Percentiles rank a stretch among this genome's conserved stretches.
phyloP scores from a whole-genome alignment of 345 rosid genomes.

The Hibiscus trionum region DNA sequence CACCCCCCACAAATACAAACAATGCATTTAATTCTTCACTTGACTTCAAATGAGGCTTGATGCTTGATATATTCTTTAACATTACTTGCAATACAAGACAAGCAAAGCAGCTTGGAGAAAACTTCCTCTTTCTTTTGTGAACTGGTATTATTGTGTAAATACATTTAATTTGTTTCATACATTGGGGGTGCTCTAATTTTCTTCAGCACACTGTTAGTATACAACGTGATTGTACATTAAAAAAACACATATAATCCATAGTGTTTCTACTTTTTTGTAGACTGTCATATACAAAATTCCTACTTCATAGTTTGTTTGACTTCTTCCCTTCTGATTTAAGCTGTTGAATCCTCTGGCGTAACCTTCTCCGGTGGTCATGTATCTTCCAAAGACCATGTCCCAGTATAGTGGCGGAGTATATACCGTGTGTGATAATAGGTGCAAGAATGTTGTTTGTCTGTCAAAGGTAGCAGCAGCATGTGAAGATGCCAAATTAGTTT shows the following conservation, averaged over 20 bases:
- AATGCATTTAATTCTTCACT: not conserved
- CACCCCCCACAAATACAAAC: not conserved
- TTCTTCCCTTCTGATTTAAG: constrained; percentile 38
- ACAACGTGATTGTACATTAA: not conserved
- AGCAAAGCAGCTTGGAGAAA: not conserved
- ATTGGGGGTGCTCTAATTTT: not conserved
- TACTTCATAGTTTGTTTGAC: constrained; percentile 15
- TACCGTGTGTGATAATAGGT: constrained; percentile 85
- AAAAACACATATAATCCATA: not conserved
- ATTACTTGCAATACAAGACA: not conserved
- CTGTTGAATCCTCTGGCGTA: constrained; percentile 66
- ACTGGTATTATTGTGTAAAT: not conserved
- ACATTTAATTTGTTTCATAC: constrained; percentile 5
- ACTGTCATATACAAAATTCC: constrained; percentile 14
- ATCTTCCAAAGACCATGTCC: constrained; percentile 96
- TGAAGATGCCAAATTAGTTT: not conserved
- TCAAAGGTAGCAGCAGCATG: constrained; percentile 1
- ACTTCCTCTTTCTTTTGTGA: not conserved
- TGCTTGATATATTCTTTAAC: not conserved
- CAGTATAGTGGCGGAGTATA: constrained; percentile 70
- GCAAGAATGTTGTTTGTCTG: constrained; percentile 85
- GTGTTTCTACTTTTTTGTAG: not conserved
- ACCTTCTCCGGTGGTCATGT: constrained; percentile 63
- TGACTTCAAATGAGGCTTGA: not conserved
- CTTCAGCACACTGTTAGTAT: constrained; percentile 6